phyloP scores from a whole-genome alignment of 305 asterid genomes.

The Galium porrigens region DNA sequence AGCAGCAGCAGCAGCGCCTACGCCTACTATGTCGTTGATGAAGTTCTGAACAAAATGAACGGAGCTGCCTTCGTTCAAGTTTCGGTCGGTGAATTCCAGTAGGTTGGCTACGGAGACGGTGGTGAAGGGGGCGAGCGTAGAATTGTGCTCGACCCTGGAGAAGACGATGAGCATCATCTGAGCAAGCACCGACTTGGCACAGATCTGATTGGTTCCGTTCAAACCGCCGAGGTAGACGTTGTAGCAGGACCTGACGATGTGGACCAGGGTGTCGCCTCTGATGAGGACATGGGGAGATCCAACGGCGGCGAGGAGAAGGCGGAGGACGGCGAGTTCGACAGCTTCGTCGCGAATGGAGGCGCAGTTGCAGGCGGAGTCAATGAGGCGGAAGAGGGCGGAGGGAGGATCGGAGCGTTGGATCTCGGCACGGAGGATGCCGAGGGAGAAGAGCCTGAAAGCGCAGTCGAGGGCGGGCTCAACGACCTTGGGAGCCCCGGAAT shows the following conservation, averaged over 20 bases:
- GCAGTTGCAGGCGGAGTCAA: constrained; percentile 71
- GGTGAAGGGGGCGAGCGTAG: constrained; percentile 40
- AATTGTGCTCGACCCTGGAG: constrained; percentile 66
- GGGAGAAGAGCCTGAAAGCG: constrained; percentile 56
- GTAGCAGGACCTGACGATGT: constrained; percentile 82
- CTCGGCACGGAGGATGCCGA: constrained; percentile 63
- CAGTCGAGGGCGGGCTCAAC: constrained; percentile 95
- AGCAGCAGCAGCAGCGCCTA: constrained; percentile 2
- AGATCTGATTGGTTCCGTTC: constrained; percentile 95
- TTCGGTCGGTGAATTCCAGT: constrained; percentile 82
- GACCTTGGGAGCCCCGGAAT: constrained; percentile 67
- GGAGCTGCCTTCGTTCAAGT: constrained; percentile 83
- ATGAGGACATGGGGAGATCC: constrained; percentile 56
- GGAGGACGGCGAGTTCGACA: constrained; percentile 61
- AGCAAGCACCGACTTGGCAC: constrained; percentile 88
- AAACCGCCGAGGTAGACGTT: constrained; percentile 81
- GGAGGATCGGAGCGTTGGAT: constrained; percentile 21
- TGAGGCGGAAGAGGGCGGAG: constrained; percentile 46
- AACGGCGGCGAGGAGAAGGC: constrained; percentile 64
- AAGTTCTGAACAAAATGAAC: constrained; percentile 68
- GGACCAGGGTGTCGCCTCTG: constrained; percentile 65
- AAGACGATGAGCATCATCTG: constrained; percentile 88
- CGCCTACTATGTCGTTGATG: constrained; percentile 56
- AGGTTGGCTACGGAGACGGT: constrained; percentile 59
- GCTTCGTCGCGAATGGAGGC: constrained; percentile 60